These are phyloP conservation scores for Arctium minus DNA, from an alignment of 129 eudicot genomes.

Conservation along the genomic window DNA sequence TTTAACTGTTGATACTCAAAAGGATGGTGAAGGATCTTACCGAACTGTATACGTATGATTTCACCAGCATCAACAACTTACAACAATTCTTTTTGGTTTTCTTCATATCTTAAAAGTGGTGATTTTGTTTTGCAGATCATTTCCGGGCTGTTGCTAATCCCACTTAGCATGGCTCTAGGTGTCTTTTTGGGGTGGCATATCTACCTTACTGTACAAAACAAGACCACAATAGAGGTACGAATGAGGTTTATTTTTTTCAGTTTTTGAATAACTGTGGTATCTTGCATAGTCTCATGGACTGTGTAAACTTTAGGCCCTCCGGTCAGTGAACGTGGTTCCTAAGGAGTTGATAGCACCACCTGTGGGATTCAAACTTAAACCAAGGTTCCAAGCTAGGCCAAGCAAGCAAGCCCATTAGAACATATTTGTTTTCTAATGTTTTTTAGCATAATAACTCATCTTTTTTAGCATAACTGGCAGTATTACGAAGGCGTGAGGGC, in stretches of 20 bases:
- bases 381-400: background rate
- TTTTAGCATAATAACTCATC: background rate
- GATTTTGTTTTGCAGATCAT: conserved; percentile 45
- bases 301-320: background rate
- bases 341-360: background rate
- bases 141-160: conserved; percentile 63
- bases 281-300: background rate
- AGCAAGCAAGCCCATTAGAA: background rate
- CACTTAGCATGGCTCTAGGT: conserved; percentile 53
- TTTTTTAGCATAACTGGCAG: conserved; percentile 20
- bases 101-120: background rate
- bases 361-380: background rate
- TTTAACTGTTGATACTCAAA: conserved; percentile 46
- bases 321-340: background rate
- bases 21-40: conserved; percentile 44
- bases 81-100: background rate
- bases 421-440: background rate
- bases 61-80: background rate
- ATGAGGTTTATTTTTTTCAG: background rate
- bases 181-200: conserved; percentile 80
- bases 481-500: conserved; percentile 97
- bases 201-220: conserved; percentile 67
- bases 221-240: conserved; percentile 87
- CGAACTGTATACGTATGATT: conserved; percentile 60
- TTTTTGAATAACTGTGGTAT: background rate